Conservation (phyloP, 257 asterid genomes). For the Solanum chilense region DNA sequence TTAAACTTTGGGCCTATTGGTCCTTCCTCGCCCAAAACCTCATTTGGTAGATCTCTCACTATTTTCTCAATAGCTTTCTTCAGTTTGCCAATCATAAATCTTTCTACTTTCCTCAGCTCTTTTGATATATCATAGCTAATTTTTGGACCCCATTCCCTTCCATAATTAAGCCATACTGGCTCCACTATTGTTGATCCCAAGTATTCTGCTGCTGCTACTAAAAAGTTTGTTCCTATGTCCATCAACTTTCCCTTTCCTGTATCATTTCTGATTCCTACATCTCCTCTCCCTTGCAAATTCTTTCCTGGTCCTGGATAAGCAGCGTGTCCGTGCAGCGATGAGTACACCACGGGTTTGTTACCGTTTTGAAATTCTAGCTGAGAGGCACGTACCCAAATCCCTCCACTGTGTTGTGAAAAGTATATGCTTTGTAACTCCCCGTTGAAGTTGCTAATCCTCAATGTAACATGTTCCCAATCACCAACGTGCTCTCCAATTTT, state of each 20-base stretch:
- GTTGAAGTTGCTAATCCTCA: constrained; percentile 21
- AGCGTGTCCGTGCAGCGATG: constrained; percentile 29
- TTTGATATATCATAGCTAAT: constrained; percentile 3
- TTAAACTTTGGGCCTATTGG: constrained; percentile 27
- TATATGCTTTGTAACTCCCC: constrained; percentile 13
- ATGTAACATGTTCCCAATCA: constrained; percentile 35
- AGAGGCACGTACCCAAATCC: constrained; percentile 22
- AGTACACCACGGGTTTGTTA: constrained; percentile 14
- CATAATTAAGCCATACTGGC: constrained; percentile 23
- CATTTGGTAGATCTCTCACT: constrained; percentile 10
- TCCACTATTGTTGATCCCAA: constrained; percentile 3
- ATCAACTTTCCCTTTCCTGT: constrained; percentile 4
- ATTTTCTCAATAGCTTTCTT: constrained; percentile 1
- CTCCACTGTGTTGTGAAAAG: constrained; percentile 23
- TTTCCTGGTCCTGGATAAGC: constrained; percentile 13
- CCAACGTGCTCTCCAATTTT: constrained; percentile 26
- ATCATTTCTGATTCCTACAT: constrained; percentile 21
- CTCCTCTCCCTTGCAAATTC: constrained; percentile 11
- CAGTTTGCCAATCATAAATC: neutral
- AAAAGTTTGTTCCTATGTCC: constrained; percentile 10
- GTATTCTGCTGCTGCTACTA: constrained; percentile 6
- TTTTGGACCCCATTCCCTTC: constrained; percentile 28
- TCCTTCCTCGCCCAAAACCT: constrained; percentile 21
- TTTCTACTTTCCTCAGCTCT: constrained; percentile 1
- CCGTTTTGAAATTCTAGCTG: constrained; percentile 14